Evolutionary conservation across 192 early-diverging fungal genomes (phyloP), one percentile per base, ranked within the genome.

Genomic region (Phlyctochytrium planicorne): DNA sequence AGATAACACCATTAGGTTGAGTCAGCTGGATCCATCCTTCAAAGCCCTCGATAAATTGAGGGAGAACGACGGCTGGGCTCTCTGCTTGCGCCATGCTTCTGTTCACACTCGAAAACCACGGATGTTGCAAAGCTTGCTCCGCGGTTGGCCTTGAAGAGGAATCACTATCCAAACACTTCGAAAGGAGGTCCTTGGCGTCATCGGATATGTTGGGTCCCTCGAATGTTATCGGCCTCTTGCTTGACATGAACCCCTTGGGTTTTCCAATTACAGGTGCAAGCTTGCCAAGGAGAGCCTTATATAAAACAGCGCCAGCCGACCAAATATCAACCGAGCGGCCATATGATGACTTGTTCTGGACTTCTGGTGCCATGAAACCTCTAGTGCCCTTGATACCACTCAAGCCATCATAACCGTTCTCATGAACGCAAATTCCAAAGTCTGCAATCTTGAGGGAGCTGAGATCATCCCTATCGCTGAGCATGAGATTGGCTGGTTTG

Each of bases 101-200:
- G n/a, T n/a, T n/a, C n/a, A n/a, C n/a, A n/a, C n/a, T n/a, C n/a
- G n/a, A n/a, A n/a, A n/a, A n/a, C 94, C 94, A 95, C 20, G 89
- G 85, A 55, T 95, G 92, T 34, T 76, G 53, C 50, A 94, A 75
- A 0, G 92, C 92, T 77, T 90, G 77, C 12, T 75, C 72, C 2
- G 89, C 94, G 0, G 89, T 93, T 76, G 91, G 82, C 12, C 94
- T 84, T n/a, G 67, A 52, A 2, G 62, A 65, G n/a, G 91, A 90
- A 61, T 90, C 86, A 24, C 83, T 80, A 0, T 81, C 80, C 69
- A 95, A 74, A n/a, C 91, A 79, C 25, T 76, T 68, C 3, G 65
- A 59, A 50, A 95, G 89, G 74, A 95, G 94, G 57, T 89, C 68
- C 71, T 85, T 84, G 10, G 40, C 40, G 40, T 20, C 20, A 20